Base-by-base conservation (phyloP, 2,329 filamentous ascomycete species). In the Fusarium sp. region DNA sequence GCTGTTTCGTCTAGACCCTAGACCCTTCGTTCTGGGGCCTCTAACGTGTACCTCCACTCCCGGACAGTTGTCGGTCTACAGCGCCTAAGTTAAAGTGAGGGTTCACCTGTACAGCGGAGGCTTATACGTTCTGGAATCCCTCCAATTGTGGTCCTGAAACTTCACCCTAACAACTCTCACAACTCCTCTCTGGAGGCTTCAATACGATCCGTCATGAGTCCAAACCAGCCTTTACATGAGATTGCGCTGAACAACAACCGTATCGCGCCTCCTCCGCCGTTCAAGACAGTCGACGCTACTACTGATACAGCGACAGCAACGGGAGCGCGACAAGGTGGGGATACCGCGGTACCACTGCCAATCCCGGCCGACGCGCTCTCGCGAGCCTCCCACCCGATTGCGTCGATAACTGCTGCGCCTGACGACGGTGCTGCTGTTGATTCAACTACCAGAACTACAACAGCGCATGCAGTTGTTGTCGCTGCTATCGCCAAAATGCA, bases 311-410 rank as follows among this genome's bases (percentile, higher is more conserved):
- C 49, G 32, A 63, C 22, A 53, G 57, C 52, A 49, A 56, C 64
- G 51, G 59, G 53, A 71, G 62, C 73, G 69, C 72, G 72, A 72
- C 63, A 49, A 53, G 67, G 74, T 70, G 75, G 74, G 73, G 70
- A 75, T 73, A 60, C 67, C 65, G 75, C 73, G 64, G 71, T 74
- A 56, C 69, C 65, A 63, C 67, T 73, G 40, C 65, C 60, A 63
- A 65, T 58, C 59, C 65, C 62, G 52, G 59, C 62, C 67, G 71
- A 75, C 74, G 70, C 74, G 68, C 53, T 71, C 64, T 73, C 70
- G 66, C 72, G 69, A 67, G 65, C 60, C 65, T 74, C 65, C 45
- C 70, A 66, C 69, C 64, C 65, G 62, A 74, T 65, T 65, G 60
- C 61, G 49, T 67, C 64, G 58, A 62, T 62, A 60, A 61, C 30